phyloP scores from a whole-genome alignment of 441 rosid genomes.

The Arabidopsis lyrata region DNA sequence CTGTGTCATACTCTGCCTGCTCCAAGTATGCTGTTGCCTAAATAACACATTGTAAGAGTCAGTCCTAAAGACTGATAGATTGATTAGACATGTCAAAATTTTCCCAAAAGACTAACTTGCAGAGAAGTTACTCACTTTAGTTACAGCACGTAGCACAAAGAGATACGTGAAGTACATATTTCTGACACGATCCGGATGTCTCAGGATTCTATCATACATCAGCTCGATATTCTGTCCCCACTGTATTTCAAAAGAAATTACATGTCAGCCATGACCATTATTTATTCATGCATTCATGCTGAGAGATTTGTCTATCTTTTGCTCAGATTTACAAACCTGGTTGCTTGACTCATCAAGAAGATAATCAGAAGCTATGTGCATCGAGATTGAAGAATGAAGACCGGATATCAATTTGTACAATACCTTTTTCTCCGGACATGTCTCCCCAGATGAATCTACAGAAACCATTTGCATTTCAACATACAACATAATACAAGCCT shows the following conservation, averaged over 20 bases:
- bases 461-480: not conserved
- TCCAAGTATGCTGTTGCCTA: slow-evolving; percentile 87
- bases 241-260: slow-evolving; percentile 48
- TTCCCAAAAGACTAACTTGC: not conserved
- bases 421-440: slow-evolving; percentile 81
- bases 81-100: slow-evolving; percentile 5
- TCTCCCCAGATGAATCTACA: slow-evolving; percentile 82
- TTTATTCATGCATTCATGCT: not conserved
- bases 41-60: slow-evolving; percentile 36
- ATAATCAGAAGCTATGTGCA: slow-evolving; percentile 86
- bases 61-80: not conserved
- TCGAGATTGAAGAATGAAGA: slow-evolving; percentile 90
- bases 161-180: slow-evolving; percentile 90
- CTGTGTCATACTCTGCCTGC: slow-evolving; percentile 88
- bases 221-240: slow-evolving; percentile 83
- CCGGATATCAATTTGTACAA: slow-evolving; percentile 92
- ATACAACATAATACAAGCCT: slow-evolving; percentile 23
- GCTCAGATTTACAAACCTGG: slow-evolving; percentile 50
- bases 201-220: slow-evolving; percentile 80
- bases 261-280: slow-evolving; percentile 20
- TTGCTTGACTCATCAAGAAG: slow-evolving; percentile 80
- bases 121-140: slow-evolving; percentile 64
- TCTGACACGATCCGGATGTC: slow-evolving; percentile 81
- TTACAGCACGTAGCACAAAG: slow-evolving; percentile 88
- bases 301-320: slow-evolving; percentile 11